Base-by-base conservation (phyloP, 257 asterid genomes). In the Solanum microdontum region DNA sequence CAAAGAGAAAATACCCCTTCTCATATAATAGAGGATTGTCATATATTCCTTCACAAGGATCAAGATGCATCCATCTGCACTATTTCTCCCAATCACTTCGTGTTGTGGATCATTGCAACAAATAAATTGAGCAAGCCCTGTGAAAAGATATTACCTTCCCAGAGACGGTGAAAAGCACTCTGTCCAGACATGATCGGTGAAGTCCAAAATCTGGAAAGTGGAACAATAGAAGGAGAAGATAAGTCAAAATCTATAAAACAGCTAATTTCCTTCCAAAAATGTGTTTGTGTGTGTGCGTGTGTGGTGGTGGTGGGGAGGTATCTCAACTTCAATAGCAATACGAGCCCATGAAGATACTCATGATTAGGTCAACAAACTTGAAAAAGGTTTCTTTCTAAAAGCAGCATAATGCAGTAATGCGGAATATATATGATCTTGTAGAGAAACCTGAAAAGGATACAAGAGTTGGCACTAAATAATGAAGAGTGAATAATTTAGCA, bases 21-120 rank as follows among this genome's bases (percentile, higher is more conserved):
- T 97, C 99, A 90, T 97, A 97, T 83, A 97, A 92, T 72, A 97
- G 90, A 40, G 98, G 99, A 76, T 91, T 97, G 95, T 94, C 98
- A 87, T 94, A 94, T 87, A 94, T 95, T 91, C 98, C 99, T 90
- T 97, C 99, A 89, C 99, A 97, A 39, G 99, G 98, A 92, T 97
- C 99, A 88, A 97, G 98, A 90, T 97, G 99, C 96, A 97, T 94
- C 99, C 99, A 97, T 91, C 99, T 97, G 98, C 91, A 93, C n/a
- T 87, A 69, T 43, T 32, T 90, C 86, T 79, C 77, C 85, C 43
- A 82, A 89, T 74, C 60, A 89, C 69, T 80, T 48, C 26, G 12
- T 45, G 14, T 26, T 79, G 66, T 58, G 37, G 85, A 48, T 48
- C 43, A 40, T 76, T 85, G 91, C 36, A 76, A 87, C 85, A 89